Conservation (phyloP, 768 basidiomycete species). For the Rossbeevera mucosa region DNA sequence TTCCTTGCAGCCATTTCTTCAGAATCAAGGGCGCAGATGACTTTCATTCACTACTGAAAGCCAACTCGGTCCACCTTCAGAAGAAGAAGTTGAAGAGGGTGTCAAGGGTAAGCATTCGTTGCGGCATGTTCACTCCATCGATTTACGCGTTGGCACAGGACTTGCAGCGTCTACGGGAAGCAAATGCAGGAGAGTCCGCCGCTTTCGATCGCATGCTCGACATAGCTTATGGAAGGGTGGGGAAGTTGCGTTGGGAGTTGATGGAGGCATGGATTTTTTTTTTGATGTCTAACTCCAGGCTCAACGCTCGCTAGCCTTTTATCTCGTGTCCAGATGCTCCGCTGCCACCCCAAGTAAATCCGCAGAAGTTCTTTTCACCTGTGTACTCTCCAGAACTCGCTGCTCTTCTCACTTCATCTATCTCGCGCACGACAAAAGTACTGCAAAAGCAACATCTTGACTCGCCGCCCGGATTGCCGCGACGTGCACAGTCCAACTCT, state of each 20-base stretch:
- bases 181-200: slow-evolving; percentile 45
- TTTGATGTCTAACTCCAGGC: neutral
- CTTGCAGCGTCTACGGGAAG: slow-evolving; percentile 46
- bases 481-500: slow-evolving; percentile 52
- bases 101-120: slow-evolving; percentile 39
- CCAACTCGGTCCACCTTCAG: slow-evolving; percentile 30
- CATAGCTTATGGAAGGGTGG: slow-evolving; percentile 72
- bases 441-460: slow-evolving; percentile 38
- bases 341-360: slow-evolving; percentile 47
- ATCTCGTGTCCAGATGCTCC: slow-evolving; percentile 42
- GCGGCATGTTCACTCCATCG: neutral
- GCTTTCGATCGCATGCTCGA: slow-evolving; percentile 59
- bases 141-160: slow-evolving; percentile 36
- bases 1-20: slow-evolving; percentile 53
- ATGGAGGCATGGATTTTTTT: slow-evolving; percentile 45
- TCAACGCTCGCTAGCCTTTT: slow-evolving; percentile 43
- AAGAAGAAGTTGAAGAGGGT: slow-evolving; percentile 45
- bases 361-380: slow-evolving; percentile 55
- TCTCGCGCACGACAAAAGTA: slow-evolving; percentile 44
- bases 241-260: slow-evolving; percentile 64
- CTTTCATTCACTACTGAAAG: slow-evolving; percentile 43
- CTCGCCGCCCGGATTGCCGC: slow-evolving; percentile 52
- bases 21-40: slow-evolving; percentile 56
- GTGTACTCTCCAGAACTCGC: slow-evolving; percentile 57
- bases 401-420: slow-evolving; percentile 53